A percentile compares a stretch with the other conserved stretches of the same genome.
These are phyloP conservation scores for Penicillium frequentans DNA, from an alignment of 2,329 filamentous ascomycete genomes.

Conservation along the genomic window DNA sequence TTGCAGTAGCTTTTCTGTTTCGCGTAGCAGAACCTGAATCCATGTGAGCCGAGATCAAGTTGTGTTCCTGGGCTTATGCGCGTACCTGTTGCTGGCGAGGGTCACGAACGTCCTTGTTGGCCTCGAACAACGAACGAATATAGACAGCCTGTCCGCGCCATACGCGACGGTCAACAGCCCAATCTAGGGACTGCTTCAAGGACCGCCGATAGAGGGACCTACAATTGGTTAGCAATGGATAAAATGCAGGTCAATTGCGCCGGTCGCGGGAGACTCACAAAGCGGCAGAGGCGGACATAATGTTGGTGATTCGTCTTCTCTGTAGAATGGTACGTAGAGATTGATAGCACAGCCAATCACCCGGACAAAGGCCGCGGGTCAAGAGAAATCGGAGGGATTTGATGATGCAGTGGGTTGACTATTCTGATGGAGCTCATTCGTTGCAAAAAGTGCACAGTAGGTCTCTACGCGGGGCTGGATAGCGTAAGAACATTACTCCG, in stretches of 20 bases:
- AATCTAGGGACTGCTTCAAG: constrained; percentile 90
- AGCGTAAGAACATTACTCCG: constrained; percentile 38
- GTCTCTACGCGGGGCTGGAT: neutral
- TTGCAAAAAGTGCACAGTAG: constrained; percentile 19
- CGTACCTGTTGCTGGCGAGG: constrained; percentile 80
- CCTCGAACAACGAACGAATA: constrained; percentile 92
- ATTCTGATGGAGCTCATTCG: constrained; percentile 26
- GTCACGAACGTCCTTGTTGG: constrained; percentile 81
- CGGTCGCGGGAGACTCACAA: constrained; percentile 32
- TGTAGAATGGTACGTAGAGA: too few species aligned
- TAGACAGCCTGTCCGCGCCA: constrained; percentile 97
- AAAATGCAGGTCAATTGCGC: neutral
- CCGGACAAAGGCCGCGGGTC: neutral
- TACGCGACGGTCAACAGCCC: constrained; percentile 86
- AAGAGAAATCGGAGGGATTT: neutral
- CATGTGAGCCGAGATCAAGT: neutral
- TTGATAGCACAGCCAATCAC: neutral
- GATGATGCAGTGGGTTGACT: constrained; percentile 17
- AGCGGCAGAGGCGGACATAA: constrained; percentile 39
- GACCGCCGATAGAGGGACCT: constrained; percentile 84
- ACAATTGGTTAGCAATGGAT: constrained; percentile 16
- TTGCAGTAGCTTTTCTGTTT: constrained; percentile 84
- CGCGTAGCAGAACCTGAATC: constrained; percentile 73
- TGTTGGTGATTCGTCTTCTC: constrained; percentile 6
- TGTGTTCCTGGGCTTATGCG: neutral